These are phyloP conservation scores for Akebia trifoliata DNA, from an alignment of 164 flowering plant species.

Conservation along the genomic window DNA sequence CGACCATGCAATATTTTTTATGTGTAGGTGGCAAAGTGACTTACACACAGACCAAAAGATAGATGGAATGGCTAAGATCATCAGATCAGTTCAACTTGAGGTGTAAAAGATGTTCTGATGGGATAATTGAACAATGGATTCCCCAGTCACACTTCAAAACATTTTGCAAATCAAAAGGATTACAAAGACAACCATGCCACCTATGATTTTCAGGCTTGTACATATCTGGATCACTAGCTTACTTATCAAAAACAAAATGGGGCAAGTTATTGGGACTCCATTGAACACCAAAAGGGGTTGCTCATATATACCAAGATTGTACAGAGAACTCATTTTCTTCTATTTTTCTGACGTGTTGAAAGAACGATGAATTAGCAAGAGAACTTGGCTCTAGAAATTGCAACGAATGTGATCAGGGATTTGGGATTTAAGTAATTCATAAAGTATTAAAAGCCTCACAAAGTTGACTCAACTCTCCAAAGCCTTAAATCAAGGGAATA, in stretches of 20 bases:
- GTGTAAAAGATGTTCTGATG: neutral
- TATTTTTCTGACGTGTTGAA: too few species aligned
- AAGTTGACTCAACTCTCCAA: too few species aligned
- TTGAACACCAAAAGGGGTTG: too few species aligned
- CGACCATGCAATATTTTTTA: neutral
- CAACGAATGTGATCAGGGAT: too few species aligned
- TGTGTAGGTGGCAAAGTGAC: neutral
- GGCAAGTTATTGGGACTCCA: neutral
- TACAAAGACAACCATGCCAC: neutral
- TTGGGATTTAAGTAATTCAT: too few species aligned
- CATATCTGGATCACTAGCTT: neutral
- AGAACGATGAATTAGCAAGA: too few species aligned
- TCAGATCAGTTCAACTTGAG: neutral
- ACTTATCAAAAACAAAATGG: neutral
- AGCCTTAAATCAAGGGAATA: too few species aligned
- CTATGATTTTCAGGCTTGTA: too few species aligned
- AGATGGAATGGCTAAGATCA: neutral
- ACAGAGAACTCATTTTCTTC: too few species aligned
- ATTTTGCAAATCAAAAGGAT: neutral
- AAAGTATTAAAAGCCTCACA: too few species aligned
- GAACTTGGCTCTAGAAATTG: too few species aligned
- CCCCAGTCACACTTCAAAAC: neutral
- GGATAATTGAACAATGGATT: neutral
- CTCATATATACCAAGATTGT: too few species aligned
- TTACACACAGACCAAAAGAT: neutral